These are phyloP conservation scores for Sanguinoderma infundibulare DNA, from an alignment of 1,284 basidiomycete genomes.

Conservation along the genomic window DNA sequence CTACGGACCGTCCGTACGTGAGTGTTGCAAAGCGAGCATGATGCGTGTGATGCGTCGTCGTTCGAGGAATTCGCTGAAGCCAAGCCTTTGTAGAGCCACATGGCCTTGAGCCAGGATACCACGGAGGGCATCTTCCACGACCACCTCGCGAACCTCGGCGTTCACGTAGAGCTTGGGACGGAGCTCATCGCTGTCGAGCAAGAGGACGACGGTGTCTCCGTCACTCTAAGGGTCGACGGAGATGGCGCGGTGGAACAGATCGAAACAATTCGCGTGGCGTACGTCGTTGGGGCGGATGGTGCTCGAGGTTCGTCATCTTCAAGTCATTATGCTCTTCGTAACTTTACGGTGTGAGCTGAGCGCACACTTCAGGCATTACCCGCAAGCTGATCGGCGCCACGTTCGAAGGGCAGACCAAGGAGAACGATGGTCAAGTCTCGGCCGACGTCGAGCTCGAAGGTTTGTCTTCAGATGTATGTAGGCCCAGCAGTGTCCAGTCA, in stretches of 20 bases:
- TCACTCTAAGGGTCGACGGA: slow-evolving; percentile 13
- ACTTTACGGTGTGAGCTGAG: background rate
- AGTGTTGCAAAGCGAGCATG: slow-evolving; percentile 3
- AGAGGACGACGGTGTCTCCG: slow-evolving; percentile 28
- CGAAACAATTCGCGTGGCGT: slow-evolving; percentile 25
- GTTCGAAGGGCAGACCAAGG: slow-evolving; percentile 39
- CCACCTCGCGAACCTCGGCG: slow-evolving; percentile 32
- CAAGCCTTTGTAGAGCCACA: too few relatives aligned
- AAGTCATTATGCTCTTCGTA: too few relatives aligned
- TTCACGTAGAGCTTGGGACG: slow-evolving; percentile 35
- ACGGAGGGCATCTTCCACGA: slow-evolving; percentile 37
- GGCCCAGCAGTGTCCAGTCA: slow-evolving; percentile 2
- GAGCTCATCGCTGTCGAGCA: slow-evolving; percentile 35
- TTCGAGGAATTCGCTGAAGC: too few relatives aligned
- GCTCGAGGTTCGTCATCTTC: slow-evolving; percentile 34
- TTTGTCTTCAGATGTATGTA: slow-evolving; percentile 27
- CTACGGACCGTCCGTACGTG: slow-evolving; percentile 29
- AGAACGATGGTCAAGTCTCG: slow-evolving; percentile 34
- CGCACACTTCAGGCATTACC: slow-evolving; percentile 26
- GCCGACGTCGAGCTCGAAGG: slow-evolving; percentile 39
- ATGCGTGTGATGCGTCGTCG: too few relatives aligned
- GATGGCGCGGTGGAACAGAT: slow-evolving; percentile 2
- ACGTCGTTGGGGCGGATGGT: slow-evolving; percentile 43
- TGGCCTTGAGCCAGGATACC: slow-evolving; percentile 19
- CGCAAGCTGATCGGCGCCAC: slow-evolving; percentile 35